Evolutionary conservation across 495 filamentous ascomycete genomes (phyloP).

Genomic region (Penicillium cataractarum): DNA sequence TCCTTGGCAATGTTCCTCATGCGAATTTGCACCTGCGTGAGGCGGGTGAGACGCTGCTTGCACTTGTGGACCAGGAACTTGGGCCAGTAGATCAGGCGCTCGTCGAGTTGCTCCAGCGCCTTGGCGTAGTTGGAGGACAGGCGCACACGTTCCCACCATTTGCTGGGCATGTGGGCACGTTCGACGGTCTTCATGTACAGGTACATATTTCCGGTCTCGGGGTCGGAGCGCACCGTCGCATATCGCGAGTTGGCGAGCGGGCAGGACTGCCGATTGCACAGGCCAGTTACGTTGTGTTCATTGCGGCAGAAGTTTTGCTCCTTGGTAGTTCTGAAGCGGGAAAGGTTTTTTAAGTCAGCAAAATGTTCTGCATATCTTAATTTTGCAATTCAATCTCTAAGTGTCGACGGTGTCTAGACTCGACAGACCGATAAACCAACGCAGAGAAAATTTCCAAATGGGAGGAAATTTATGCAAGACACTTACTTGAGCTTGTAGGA

Average conservation of each 20-base stretch:
- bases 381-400: constrained; percentile 7
- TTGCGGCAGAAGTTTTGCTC: constrained; percentile 93
- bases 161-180: constrained; percentile 85
- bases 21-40: constrained; percentile 90
- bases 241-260: constrained; percentile 95
- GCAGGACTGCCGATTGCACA: constrained; percentile 94
- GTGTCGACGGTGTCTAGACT: not conserved
- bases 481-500: constrained; percentile 92
- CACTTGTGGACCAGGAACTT: constrained; percentile 95
- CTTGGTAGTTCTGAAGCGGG: constrained; percentile 72
- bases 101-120: constrained; percentile 86
- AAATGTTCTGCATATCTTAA: constrained; percentile 4
- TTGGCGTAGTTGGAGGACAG: constrained; percentile 87
- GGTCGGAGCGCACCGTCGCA: constrained; percentile 85
- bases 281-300: constrained; percentile 92
- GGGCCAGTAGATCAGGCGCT: constrained; percentile 90
- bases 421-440: not conserved
- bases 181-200: constrained; percentile 98
- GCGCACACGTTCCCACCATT: constrained; percentile 94
- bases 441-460: constrained; percentile 1
- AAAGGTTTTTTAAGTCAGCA: constrained; percentile 2
- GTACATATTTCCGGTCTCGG: constrained; percentile 82
- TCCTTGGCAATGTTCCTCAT: constrained; percentile 83
- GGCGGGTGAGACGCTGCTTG: constrained; percentile 92
- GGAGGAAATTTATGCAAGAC: constrained; percentile 6